phyloP scores from a whole-genome alignment of 176 grass and related monocot species.

The Aegilops longissima region DNA sequence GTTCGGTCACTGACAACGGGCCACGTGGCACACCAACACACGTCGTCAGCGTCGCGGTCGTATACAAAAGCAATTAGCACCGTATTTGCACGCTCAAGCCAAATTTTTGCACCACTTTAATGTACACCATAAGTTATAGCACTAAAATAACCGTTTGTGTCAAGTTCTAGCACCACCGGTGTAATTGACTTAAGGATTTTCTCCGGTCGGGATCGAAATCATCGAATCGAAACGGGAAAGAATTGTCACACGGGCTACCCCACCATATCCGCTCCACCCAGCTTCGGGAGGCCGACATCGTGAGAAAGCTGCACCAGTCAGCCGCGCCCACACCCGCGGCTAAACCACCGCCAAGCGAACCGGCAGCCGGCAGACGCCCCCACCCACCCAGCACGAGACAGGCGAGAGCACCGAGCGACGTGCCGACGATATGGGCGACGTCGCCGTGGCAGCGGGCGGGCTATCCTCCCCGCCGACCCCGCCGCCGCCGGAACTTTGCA shows the following conservation, averaged over 20 bases:
- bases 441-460: not conserved
- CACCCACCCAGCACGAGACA: not conserved
- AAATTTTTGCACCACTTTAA: too few relatives aligned
- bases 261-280: not conserved
- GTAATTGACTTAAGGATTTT: too few relatives aligned
- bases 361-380: not conserved
- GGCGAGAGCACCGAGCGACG: too few relatives aligned
- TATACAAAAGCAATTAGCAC: too few relatives aligned
- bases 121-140: too few relatives aligned
- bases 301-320: slow-evolving; percentile 34
- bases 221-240: not conserved
- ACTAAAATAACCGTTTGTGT: too few relatives aligned
- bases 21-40: too few relatives aligned
- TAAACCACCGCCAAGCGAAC: slow-evolving; percentile 16
- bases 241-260: not conserved
- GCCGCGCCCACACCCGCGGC: not conserved
- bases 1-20: too few relatives aligned
- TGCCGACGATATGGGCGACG: not conserved
- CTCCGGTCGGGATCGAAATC: not conserved
- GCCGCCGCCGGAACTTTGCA: slow-evolving; percentile 41
- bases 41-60: too few relatives aligned
- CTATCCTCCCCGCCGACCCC: not conserved
- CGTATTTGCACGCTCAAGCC: too few relatives aligned
- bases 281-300: not conserved
- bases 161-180: too few relatives aligned